phyloP scores from a whole-genome alignment of 1,139 yeast genomes.

The Yamadazyma taylorii region DNA sequence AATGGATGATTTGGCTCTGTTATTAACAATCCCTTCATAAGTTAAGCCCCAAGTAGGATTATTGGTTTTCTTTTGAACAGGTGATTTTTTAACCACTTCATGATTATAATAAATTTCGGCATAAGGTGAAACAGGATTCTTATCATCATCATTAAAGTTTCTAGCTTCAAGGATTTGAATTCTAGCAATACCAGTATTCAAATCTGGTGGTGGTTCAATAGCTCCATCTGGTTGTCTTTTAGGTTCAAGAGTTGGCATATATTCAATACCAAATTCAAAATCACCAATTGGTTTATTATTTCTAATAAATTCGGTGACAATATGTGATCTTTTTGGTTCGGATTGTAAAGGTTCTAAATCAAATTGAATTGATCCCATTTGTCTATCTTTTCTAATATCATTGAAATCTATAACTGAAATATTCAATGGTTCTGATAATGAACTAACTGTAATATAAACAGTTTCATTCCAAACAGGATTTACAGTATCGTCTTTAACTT shows the following conservation, averaged over 20 bases:
- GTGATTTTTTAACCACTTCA: conserved; percentile 56
- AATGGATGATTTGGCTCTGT: conserved; percentile 68
- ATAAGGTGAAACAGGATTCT: conserved; percentile 57
- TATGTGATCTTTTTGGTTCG: conserved; percentile 50
- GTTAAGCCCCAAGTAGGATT: conserved; percentile 68
- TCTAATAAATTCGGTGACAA: conserved; percentile 61
- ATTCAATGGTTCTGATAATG: conserved; percentile 78
- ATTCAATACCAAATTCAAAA: conserved; percentile 66
- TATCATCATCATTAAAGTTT: conserved; percentile 34
- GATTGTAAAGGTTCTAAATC: conserved; percentile 69
- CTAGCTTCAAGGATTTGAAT: conserved; percentile 54
- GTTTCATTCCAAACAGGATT: conserved; percentile 86
- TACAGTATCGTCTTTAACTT: conserved; percentile 60
- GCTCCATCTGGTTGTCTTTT: conserved; percentile 81
- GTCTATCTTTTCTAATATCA: conserved; percentile 69
- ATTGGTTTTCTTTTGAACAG: conserved; percentile 58
- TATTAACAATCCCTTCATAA: conserved; percentile 71
- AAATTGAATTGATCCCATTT: conserved; percentile 73
- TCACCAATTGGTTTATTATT: conserved; percentile 84
- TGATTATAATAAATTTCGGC: conserved; percentile 71
- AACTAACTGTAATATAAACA: conserved; percentile 63
- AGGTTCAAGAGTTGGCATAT: conserved; percentile 79
- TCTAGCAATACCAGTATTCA: conserved; percentile 87
- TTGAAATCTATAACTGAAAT: conserved; percentile 72
- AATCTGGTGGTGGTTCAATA: conserved; percentile 82